Percentiles rank a stretch among this genome's conserved stretches.
Conservation (phyloP, 73 alveolate species). For the Paramecium pentaurelia region DNA sequence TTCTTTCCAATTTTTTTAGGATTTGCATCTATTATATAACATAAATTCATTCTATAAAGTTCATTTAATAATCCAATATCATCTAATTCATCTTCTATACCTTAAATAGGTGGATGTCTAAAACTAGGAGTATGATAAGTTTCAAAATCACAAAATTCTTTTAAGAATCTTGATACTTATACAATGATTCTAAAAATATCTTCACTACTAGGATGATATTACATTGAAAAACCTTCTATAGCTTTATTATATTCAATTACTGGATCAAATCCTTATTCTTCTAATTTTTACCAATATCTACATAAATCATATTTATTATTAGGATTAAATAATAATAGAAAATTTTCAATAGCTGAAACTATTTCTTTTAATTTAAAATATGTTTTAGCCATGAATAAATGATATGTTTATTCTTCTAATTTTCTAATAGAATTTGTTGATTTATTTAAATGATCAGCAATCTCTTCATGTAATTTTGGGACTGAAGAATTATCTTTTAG, state of each 20-base stretch:
- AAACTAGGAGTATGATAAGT: constrained; percentile 69
- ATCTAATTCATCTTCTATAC: constrained; percentile 65
- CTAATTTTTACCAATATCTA: constrained; percentile 70
- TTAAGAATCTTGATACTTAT: constrained; percentile 69
- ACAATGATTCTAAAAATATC: constrained; percentile 73
- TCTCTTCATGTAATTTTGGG: constrained; percentile 19
- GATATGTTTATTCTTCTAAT: constrained; percentile 57
- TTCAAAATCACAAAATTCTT: constrained; percentile 77
- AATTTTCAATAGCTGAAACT: constrained; percentile 55
- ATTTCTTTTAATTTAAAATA: constrained; percentile 60
- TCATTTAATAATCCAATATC: constrained; percentile 71
- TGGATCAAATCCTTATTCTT: constrained; percentile 73
- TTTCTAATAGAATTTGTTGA: constrained; percentile 56
- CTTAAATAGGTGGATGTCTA: constrained; percentile 77
- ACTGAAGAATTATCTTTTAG: neutral
- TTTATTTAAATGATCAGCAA: constrained; percentile 47
- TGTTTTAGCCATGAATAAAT: constrained; percentile 54
- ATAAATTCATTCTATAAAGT: constrained; percentile 58
- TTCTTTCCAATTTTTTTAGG: constrained; percentile 55
- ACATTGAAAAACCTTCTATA: constrained; percentile 71
- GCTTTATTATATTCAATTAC: constrained; percentile 77
- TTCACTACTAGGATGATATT: constrained; percentile 70
- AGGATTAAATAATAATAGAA: constrained; percentile 60
- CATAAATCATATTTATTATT: constrained; percentile 72
- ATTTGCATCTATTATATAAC: constrained; percentile 51